These are phyloP conservation scores for Arthrobotrys sphaeroides DNA, from an alignment of 2,329 filamentous ascomycete genomes.

Conservation along the genomic window DNA sequence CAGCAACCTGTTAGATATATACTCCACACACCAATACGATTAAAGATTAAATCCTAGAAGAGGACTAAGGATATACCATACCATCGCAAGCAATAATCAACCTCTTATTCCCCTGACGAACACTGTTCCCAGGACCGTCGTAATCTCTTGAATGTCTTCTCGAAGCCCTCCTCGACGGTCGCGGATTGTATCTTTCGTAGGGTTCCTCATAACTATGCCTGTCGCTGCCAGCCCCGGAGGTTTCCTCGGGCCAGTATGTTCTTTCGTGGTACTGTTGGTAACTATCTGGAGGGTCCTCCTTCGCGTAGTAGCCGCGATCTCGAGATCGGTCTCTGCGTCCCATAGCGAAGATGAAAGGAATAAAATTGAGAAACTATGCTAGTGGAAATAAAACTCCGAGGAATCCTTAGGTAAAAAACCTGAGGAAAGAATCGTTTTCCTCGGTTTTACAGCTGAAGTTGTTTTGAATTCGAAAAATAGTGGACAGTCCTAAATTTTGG, in stretches of 20 bases:
- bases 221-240: background rate
- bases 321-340: constrained; percentile 17
- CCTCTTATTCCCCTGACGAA: constrained; percentile 49
- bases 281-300: constrained; percentile 21
- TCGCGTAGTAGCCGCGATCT: background rate
- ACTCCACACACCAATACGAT: no score
- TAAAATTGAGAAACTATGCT: no score
- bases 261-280: constrained; percentile 35
- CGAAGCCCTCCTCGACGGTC: constrained; percentile 18
- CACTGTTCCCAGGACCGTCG: constrained; percentile 25
- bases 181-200: constrained; percentile 29
- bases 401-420: background rate
- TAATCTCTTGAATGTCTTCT: constrained; percentile 22
- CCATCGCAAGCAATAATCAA: constrained; percentile 57
- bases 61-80: constrained; percentile 9
- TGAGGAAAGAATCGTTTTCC: no score
- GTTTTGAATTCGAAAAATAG: no score
- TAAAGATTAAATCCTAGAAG: background rate
- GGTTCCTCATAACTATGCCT: constrained; percentile 21
- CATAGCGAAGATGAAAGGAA: background rate
- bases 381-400: no score
- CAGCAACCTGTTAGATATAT: background rate
- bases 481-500: no score
- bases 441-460: background rate
- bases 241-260: background rate